These are phyloP conservation scores for Lactifluus echinatus DNA, from an alignment of 768 basidiomycete genomes.

Conservation along the genomic window DNA sequence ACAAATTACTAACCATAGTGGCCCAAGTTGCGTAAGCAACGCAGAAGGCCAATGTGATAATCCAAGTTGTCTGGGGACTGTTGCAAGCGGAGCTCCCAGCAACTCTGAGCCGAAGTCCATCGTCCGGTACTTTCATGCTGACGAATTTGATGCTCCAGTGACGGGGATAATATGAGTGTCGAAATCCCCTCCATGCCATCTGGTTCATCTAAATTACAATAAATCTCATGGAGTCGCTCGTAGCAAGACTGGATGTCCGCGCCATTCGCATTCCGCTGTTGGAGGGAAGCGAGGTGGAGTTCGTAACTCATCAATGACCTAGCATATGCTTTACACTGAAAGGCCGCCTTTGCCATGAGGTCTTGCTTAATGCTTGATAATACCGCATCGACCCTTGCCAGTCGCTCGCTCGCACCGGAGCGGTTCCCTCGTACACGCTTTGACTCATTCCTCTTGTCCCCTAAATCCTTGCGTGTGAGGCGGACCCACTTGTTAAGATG, in stretches of 20 bases:
- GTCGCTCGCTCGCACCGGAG: conserved; percentile 45
- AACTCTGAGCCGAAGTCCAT: conserved; percentile 98
- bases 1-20: conserved; percentile 72
- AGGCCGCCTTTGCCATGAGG: conserved; percentile 87
- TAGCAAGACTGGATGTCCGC: conserved; percentile 61
- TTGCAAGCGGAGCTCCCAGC: conserved; percentile 95
- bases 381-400: conserved; percentile 69
- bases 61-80: conserved; percentile 83
- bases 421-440: conserved; percentile 40
- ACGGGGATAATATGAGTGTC: conserved; percentile 76
- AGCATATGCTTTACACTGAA: conserved; percentile 91
- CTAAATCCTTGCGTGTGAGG: conserved; percentile 54
- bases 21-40: conserved; percentile 88
- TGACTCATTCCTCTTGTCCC: conserved; percentile 38
- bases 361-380: conserved; percentile 77
- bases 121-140: conserved; percentile 95
- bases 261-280: conserved; percentile 31
- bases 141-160: conserved; percentile 91
- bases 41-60: conserved; percentile 81
- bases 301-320: conserved; percentile 94
- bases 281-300: conserved; percentile 56
- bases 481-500: conserved; percentile 89
- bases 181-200: conserved; percentile 99
- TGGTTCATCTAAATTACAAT: conserved; percentile 92
- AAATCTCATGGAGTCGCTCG: conserved; percentile 91